Conservation (phyloP, 345 rosid species). For the Dipteronia dyeriana region DNA sequence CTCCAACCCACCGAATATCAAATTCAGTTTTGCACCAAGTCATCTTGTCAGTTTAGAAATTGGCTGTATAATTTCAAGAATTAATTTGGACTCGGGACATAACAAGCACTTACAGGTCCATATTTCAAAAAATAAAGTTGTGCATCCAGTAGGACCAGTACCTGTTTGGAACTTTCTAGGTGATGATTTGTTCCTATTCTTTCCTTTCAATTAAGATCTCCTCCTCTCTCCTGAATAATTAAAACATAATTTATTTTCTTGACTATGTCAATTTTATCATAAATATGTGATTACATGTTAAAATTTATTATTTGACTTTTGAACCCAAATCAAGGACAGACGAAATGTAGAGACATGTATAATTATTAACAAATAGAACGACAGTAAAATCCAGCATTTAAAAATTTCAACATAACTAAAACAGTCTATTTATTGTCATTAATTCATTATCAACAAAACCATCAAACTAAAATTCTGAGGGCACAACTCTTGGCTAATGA, state of each 20-base stretch:
- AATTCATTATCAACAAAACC: not conserved
- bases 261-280: not conserved
- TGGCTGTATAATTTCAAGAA: not conserved
- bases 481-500: not conserved
- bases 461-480: not conserved
- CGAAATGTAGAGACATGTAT: not conserved
- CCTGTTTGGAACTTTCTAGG: not conserved
- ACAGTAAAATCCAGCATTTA: not conserved
- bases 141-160: not conserved
- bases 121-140: not conserved
- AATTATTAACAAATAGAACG: not conserved
- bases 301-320: not conserved
- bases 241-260: not conserved
- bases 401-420: not conserved
- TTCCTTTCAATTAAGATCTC: not conserved
- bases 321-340: slow-evolving; percentile 1
- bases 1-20: not conserved
- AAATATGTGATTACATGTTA: not conserved
- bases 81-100: not conserved
- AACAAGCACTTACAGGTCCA: not conserved
- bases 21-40: not conserved
- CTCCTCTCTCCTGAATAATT: not conserved
- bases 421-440: not conserved
- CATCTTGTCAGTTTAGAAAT: not conserved
- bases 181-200: not conserved